phyloP scores from a whole-genome alignment of 257 asterid species.

The Fraxinus anomala region DNA sequence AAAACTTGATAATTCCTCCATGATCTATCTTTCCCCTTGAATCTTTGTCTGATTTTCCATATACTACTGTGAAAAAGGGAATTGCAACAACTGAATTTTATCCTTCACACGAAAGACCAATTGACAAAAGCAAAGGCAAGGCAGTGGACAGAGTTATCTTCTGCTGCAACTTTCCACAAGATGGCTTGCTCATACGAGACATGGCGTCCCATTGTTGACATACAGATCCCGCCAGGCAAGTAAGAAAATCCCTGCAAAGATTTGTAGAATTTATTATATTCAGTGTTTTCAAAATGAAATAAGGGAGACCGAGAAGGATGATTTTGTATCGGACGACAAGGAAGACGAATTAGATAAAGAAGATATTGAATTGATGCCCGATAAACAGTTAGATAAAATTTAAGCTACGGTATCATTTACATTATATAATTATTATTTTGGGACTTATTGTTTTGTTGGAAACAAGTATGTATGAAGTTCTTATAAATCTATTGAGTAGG shows the following conservation, averaged over 20 bases:
- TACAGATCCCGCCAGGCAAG: constrained; percentile 86
- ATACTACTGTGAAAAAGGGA: constrained; percentile 14
- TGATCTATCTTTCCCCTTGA: constrained; percentile 4
- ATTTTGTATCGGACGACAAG: too few relatives aligned
- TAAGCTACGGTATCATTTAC: too few relatives aligned
- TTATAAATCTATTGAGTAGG: too few relatives aligned
- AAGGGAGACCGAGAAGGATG: too few relatives aligned
- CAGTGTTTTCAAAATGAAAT: too few relatives aligned
- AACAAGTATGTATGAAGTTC: too few relatives aligned
- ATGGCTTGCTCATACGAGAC: constrained; percentile 83
- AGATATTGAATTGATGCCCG: too few relatives aligned
- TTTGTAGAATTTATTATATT: not conserved
- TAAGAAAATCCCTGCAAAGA: constrained; percentile 63
- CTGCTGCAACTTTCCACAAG: constrained; percentile 90
- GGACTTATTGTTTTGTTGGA: too few relatives aligned
- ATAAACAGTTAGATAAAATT: too few relatives aligned
- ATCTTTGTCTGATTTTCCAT: not conserved
- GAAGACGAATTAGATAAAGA: too few relatives aligned
- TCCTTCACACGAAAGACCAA: constrained; percentile 79
- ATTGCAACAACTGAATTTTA: not conserved
- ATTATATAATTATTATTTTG: too few relatives aligned
- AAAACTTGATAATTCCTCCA: constrained; percentile 36
- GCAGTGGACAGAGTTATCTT: constrained; percentile 71
- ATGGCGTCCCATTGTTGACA: constrained; percentile 97
- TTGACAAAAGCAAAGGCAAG: constrained; percentile 86